Base-by-base conservation (phyloP, 441 rosid genomes). In the Gossypium lobatum region DNA sequence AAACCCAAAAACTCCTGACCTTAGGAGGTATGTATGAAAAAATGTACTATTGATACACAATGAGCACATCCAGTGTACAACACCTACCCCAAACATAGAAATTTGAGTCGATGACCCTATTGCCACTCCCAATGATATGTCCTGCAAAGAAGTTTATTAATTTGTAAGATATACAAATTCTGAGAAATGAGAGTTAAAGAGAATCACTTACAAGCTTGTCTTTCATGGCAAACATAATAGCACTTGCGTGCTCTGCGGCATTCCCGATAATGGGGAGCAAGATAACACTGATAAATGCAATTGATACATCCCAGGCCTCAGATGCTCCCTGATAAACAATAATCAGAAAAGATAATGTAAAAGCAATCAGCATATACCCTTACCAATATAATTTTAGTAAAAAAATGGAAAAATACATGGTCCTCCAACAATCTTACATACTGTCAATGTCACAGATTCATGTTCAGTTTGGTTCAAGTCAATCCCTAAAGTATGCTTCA, bases 91-190 rank as follows among this genome's bases (percentile, higher is more conserved):
- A 50, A 94, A 94, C 97, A 92, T 92, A 46, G 98, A 80, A 66
- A 93, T 92, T 78, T 92, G 97, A 8, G 96, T 93, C 5, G 97
- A 93, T 66, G 98, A 94, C 5, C 98, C 98, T 73, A 94, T 89
- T 73, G 98, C 97, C 79, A 94, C 98, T 75, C 93, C 98, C 85
- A 92, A 69, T 3, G 97, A 87, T 67, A 94, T 81, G 82, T 94
- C 98, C 98, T 94, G 86, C 70, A 71, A 3, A 60, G 18, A 72
- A 74, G 77, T 25, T 39, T 50, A 57, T 34, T 16, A 17, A 18
- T 20, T 18, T 55, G 70, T 64, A 63, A 13, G 11, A 63, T 64
- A 71, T 5, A 71, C 55, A 62, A 57, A 20, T 65, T 13, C 13
- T 20, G 70, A 57, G 71, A 17, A 61, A 73, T 18, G 65, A 31